Percentiles rank a stretch among this genome's conserved stretches.
Evolutionary conservation across 305 asterid species (phyloP).

Genomic region (Euphrasia arctica): DNA sequence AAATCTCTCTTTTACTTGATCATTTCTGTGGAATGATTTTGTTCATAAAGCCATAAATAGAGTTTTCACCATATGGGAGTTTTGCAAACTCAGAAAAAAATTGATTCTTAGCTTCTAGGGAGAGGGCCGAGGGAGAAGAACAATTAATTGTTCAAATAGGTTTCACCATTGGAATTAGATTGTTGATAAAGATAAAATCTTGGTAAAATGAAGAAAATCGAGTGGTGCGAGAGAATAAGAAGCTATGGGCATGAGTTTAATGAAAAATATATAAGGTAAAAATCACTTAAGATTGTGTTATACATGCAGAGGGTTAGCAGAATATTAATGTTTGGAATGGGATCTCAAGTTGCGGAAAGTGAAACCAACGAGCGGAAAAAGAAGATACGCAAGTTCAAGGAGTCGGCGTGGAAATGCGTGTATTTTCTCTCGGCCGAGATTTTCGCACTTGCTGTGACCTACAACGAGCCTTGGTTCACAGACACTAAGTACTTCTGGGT

Average conservation of each 20-base stretch:
- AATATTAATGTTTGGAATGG: conserved; percentile 72
- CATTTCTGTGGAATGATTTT: background rate
- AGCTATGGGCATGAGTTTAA: conserved; percentile 14
- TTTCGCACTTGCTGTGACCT: conserved; percentile 70
- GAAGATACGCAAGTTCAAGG: conserved; percentile 84
- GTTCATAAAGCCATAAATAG: background rate
- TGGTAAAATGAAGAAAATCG: background rate
- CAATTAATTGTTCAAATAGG: background rate
- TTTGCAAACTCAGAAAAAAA: background rate
- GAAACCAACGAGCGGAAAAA: conserved; percentile 54
- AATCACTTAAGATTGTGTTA: conserved; percentile 21
- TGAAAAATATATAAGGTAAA: background rate
- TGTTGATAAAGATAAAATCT: background rate
- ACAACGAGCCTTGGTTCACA: conserved; percentile 88
- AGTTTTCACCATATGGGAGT: background rate
- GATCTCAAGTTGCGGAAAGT: conserved; percentile 38
- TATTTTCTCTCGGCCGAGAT: conserved; percentile 91
- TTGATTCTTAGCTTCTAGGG: background rate
- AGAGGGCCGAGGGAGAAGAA: background rate
- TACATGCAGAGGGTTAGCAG: conserved; percentile 68
- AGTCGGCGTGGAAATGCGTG: conserved; percentile 94
- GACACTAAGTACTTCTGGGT: conserved; percentile 76
- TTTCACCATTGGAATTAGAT: conserved; percentile 4
- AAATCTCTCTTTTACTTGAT: background rate
- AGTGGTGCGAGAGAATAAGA: background rate